A percentile compares a stretch with the other conserved stretches of the same genome.
phyloP scores from a whole-genome alignment of 23 red algal genomes.

The Gracilaria vermiculophylla region DNA sequence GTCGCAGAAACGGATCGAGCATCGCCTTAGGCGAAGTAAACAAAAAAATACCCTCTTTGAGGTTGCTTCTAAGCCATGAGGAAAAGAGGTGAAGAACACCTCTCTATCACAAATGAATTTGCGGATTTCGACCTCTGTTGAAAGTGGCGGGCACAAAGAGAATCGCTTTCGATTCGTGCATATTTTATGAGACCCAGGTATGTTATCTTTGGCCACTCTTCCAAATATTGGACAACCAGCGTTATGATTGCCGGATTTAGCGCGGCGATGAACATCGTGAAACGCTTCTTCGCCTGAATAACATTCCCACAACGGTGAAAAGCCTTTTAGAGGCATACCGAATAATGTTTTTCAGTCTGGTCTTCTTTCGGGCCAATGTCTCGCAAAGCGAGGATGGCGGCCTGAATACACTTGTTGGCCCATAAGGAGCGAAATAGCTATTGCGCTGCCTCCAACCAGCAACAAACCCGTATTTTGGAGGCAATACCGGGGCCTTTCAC shows the following conservation, averaged over 20 bases:
- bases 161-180: constrained; percentile 7
- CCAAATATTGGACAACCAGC: not conserved
- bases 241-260: not conserved
- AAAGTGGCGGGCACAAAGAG: no score
- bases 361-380: not conserved
- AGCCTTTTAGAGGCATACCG: constrained; percentile 2
- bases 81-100: no score
- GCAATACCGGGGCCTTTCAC: not conserved
- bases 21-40: not conserved
- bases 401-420: not conserved
- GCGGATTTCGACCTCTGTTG: no score
- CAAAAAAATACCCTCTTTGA: not conserved
- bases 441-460: constrained; percentile 35
- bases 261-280: constrained; percentile 22
- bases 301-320: constrained; percentile 44
- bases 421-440: constrained; percentile 32
- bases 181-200: constrained; percentile 1
- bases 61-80: not conserved
- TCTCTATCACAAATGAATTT: no score
- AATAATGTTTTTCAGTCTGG: constrained; percentile 28
- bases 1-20: not conserved
- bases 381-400: not conserved
- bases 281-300: not conserved
- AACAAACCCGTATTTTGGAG: constrained; percentile 11
- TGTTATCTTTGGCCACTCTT: not conserved